Percentiles rank a stretch among this genome's conserved stretches.
Evolutionary conservation across 257 asterid genomes (phyloP).

Genomic region (Gynochthodes officinalis): DNA sequence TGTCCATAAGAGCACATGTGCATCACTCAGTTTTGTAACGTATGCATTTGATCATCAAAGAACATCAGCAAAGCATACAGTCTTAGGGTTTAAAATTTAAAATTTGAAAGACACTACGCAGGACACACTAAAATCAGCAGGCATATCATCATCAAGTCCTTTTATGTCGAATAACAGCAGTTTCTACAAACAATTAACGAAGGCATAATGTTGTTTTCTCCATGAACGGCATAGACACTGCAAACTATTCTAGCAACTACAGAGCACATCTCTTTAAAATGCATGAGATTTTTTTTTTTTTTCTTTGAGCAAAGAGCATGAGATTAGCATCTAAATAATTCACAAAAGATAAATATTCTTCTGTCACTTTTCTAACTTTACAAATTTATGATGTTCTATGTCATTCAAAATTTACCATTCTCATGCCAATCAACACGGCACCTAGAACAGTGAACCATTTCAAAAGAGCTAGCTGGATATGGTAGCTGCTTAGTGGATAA

Average conservation of each 20-base stretch:
- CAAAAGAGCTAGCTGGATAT: slow-evolving; percentile 79
- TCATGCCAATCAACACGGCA: slow-evolving; percentile 93
- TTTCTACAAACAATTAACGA: background rate
- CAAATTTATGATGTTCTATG: slow-evolving; percentile 1
- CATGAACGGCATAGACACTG: background rate
- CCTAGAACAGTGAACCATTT: slow-evolving; percentile 95
- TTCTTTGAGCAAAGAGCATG: too few species aligned
- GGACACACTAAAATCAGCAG: background rate
- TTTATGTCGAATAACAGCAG: background rate
- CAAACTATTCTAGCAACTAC: background rate
- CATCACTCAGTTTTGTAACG: too few species aligned
- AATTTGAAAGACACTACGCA: background rate
- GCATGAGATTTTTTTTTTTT: too few species aligned
- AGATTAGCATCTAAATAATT: background rate
- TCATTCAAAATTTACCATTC: slow-evolving; percentile 52
- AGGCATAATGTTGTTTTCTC: background rate
- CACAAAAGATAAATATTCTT: background rate
- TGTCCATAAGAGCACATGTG: too few species aligned
- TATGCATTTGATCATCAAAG: too few species aligned
- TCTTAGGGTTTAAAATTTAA: background rate
- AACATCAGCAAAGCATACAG: too few species aligned
- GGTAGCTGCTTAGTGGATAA: slow-evolving; percentile 81
- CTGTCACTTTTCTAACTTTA: background rate
- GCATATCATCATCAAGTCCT: background rate
- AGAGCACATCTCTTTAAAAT: too few species aligned